phyloP scores from a whole-genome alignment of 345 rosid species.

The Cardamine resedifolia region DNA sequence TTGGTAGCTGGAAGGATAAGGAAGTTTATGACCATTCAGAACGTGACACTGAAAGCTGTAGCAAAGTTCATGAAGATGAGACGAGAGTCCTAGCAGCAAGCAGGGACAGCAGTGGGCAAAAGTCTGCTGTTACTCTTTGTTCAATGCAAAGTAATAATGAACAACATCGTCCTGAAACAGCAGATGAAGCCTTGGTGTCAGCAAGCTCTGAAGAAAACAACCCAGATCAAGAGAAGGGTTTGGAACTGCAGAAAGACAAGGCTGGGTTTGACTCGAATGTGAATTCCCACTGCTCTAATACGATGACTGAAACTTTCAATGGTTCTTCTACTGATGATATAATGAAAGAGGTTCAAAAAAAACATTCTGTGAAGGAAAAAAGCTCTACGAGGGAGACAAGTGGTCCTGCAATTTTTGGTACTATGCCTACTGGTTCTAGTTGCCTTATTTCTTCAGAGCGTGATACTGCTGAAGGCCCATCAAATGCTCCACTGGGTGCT shows the following conservation, averaged over 20 bases:
- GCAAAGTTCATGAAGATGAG: constrained; percentile 31
- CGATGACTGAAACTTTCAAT: constrained; percentile 41
- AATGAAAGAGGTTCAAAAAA: constrained; percentile 49
- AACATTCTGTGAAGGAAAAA: constrained; percentile 42
- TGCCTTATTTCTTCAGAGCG: constrained; percentile 37
- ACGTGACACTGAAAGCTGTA: constrained; percentile 32
- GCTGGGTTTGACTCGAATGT: constrained; percentile 28
- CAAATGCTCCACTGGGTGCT: constrained; percentile 38
- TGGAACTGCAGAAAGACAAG: constrained; percentile 37
- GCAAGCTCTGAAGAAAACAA: constrained; percentile 42
- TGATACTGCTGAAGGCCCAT: constrained; percentile 42
- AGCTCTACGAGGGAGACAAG: constrained; percentile 13
- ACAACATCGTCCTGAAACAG: constrained; percentile 41
- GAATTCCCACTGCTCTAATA: constrained; percentile 32
- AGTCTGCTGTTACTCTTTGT: constrained; percentile 41
- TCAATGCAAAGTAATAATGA: constrained; percentile 39
- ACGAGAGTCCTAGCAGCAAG: constrained; percentile 28
- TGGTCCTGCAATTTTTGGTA: constrained; percentile 33
- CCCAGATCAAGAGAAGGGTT: constrained; percentile 42
- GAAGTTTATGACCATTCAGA: constrained; percentile 38
- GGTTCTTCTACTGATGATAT: constrained; percentile 29
- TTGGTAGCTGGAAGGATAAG: constrained; percentile 58
- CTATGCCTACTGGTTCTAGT: constrained; percentile 36
- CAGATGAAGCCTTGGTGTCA: constrained; percentile 40
- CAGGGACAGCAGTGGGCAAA: constrained; percentile 41